A percentile compares a stretch with the other conserved stretches of the same genome.
These are phyloP conservation scores for Paramecium pentaurelia DNA, from an alignment of 73 alveolate genomes.

Conservation along the genomic window DNA sequence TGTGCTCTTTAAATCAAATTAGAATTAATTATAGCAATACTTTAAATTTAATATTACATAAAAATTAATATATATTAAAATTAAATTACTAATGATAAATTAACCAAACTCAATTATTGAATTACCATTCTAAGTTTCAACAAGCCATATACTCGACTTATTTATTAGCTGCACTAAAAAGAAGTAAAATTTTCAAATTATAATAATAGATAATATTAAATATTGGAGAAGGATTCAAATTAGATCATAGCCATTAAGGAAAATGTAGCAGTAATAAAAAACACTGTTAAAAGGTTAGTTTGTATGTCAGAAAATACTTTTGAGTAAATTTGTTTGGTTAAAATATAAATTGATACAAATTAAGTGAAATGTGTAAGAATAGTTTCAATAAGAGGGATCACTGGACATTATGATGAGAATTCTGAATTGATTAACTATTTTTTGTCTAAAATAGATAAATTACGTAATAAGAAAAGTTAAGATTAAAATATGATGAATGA, in stretches of 20 bases:
- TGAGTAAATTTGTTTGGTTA: not conserved
- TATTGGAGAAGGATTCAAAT: constrained; percentile 1
- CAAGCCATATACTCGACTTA: not conserved
- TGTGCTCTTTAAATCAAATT: too few relatives aligned
- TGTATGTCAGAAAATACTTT: not conserved
- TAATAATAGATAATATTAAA: not conserved
- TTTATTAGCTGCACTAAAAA: not conserved
- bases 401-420: not conserved
- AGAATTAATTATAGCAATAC: not conserved
- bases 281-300: not conserved
- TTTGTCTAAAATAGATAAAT: not conserved
- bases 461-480: not conserved
- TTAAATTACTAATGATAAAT: not conserved
- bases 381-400: not conserved
- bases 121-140: constrained; percentile 17
- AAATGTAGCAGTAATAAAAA: constrained; percentile 29
- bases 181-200: not conserved
- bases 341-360: not conserved
- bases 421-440: not conserved
- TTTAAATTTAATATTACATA: not conserved
- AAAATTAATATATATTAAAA: not conserved
- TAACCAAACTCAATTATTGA: not conserved
- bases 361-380: constrained; percentile 23
- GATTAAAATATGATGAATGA: constrained; percentile 2
- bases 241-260: not conserved